Evolutionary conservation across 306 rosid genomes (phyloP).

Genomic region (Quercus aquifolioides): DNA sequence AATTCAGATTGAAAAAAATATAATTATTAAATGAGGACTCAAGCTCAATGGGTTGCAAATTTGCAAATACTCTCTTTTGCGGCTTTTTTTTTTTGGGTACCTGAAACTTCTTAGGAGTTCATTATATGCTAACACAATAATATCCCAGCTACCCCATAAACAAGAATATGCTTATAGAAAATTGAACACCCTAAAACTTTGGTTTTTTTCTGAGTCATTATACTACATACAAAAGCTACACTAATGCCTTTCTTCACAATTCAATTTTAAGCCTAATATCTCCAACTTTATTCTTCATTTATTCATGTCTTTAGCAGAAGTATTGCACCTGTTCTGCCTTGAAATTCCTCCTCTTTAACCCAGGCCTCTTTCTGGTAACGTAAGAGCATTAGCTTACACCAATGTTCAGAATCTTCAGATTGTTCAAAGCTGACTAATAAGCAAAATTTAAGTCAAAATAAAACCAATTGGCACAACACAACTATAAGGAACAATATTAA

Average conservation of each 20-base stretch:
- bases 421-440: neutral
- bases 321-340: neutral
- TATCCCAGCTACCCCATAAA: neutral
- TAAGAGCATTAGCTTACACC: neutral
- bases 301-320: neutral
- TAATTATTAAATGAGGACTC: neutral
- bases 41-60: neutral
- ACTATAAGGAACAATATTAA: neutral
- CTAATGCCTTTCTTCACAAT: neutral
- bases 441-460: neutral
- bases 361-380: neutral
- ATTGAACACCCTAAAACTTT: neutral
- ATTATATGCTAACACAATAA: neutral
- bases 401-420: neutral
- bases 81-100: neutral
- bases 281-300: neutral
- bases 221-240: neutral
- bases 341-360: neutral
- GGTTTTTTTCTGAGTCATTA: neutral
- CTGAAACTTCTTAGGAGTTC: neutral
- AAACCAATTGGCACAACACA: neutral
- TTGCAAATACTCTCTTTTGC: neutral
- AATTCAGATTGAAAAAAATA: neutral
- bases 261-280: neutral
- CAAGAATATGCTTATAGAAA: neutral